Evolutionary conservation across 192 early-diverging fungal species (phyloP), one percentile per base, ranked within the genome.

Genomic region (Linnemannia elongata): DNA sequence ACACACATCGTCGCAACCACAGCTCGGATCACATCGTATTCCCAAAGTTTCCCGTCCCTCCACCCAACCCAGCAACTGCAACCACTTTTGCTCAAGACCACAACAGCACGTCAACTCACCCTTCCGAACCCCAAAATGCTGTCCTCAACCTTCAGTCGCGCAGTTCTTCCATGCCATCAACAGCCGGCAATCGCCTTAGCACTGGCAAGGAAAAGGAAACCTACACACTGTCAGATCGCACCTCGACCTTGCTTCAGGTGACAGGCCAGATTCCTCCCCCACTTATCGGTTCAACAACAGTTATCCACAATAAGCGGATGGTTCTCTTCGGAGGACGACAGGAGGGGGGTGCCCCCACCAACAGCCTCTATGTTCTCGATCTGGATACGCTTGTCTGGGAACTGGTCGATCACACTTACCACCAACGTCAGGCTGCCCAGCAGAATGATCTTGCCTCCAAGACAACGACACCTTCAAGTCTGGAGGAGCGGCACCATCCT

Each of bases 311-410:
- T 33, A 90, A 91, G 15, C 80, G 82, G 8, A 83, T 93, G 12
- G 94, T 92, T 75, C 92, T 96, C 15, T 96, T 96, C 91, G 95
- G 92, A 57, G 95, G 95, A 15, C 92, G 94, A 4, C 85, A 91
- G 5, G 86, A 92, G n/a, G 91, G 92, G 47, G 89, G 90, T 55
- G 89, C 89, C 90, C 91, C 91, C 52, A 93, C 94, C 18, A 94
- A 94, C 81, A 90, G 93, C 75, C 82, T 95, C 30, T 96, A 93
- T 78, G 85, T 93, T 24, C 93, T 94, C 76, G 89, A 95, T 70
- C 88, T 96, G 47, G 84, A 89, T 55, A 91, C 88, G 12, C 90
- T 91, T 22, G 79, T 89, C 17, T 96, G 95, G 95, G 74, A 63
- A 15, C 91, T 91, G 13, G 79, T 93, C 80, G 73, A 88, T 60